These are phyloP conservation scores for Suaeda aralocaspica DNA, from an alignment of 148 eudicot species.

Conservation along the genomic window DNA sequence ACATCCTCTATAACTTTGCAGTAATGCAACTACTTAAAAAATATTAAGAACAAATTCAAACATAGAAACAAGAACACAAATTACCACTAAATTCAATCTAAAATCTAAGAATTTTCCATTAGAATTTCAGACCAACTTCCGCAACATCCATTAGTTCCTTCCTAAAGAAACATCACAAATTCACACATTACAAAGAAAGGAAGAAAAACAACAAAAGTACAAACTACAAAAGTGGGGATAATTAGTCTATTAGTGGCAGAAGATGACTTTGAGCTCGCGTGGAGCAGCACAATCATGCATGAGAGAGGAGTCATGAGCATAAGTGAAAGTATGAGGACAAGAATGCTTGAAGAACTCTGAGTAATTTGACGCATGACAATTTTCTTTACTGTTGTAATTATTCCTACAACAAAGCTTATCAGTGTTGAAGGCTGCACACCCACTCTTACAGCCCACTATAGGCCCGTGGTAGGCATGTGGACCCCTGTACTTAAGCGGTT, in stretches of 20 bases:
- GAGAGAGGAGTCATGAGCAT: slow-evolving; percentile 80
- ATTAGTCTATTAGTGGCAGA: slow-evolving; percentile 59
- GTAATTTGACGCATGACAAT: slow-evolving; percentile 44
- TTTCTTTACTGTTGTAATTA: slow-evolving; percentile 47
- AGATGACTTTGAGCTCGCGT: slow-evolving; percentile 88
- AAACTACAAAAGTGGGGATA: neutral
- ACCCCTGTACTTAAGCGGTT: slow-evolving; percentile 29
- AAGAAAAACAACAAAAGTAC: neutral
- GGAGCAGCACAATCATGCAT: slow-evolving; percentile 86
- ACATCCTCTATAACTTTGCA: no score
- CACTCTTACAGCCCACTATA: slow-evolving; percentile 79
- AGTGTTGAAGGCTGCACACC: slow-evolving; percentile 63
- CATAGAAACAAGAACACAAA: neutral
- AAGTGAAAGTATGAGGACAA: slow-evolving; percentile 74
- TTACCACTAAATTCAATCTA: neutral
- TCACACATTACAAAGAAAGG: neutral
- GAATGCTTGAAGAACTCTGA: slow-evolving; percentile 69
- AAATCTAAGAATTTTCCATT: neutral
- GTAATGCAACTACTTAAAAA: no score
- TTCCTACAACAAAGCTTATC: slow-evolving; percentile 71
- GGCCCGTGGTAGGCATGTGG: slow-evolving; percentile 29
- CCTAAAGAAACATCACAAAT: neutral
- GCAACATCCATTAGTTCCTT: neutral
- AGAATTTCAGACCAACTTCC: neutral
- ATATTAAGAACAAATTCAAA: neutral